Base-by-base conservation (phyloP, 495 filamentous ascomycete genomes). In the Neurospora sp. region DNA sequence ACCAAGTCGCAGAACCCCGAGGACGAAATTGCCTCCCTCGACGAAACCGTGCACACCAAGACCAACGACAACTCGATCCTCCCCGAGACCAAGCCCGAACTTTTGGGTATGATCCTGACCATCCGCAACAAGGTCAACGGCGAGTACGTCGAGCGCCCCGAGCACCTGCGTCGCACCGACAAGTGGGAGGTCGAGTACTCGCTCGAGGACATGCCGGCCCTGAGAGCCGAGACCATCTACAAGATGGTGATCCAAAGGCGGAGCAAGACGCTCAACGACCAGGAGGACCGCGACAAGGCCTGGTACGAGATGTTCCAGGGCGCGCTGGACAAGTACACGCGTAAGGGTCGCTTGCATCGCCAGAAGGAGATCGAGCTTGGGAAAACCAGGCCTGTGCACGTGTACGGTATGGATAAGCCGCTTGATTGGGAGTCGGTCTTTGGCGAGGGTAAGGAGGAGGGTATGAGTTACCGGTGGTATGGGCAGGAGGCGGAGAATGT, bases 181-280 rank as follows among this genome's bases (percentile, higher is more conserved):
- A 79, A 82, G 2, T 99, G 96, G 95, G 79, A 81, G 0, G 81
- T 98, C 45, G 89, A 97, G 71, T 97, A 97, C 80, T 84, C 87
- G 35, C 78, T 97, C 40, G 80, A 84, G 61, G 91, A 96, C 76
- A 78, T 87, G 4, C 5, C 71, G 0, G 27, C 70, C 0, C 69
- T 78, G 4, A 75, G 82, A 1, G 87, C 86, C 3, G 75, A 79
- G 35, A 79, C 35, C 0, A 76, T 89, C 39, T 94, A 92, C 75
- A 35, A 82, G 17, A 77, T 78, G 68, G 80, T 85, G 38, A 83
- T 86, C 72, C 70, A 71, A 2, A 85, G 92, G 2, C 88, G 92
- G 14, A 74, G 78, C 59, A 85, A 83, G 70, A 76, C 80, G 2
- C 78, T 83, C 22, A 35, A 71, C 70, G 53, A 73, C 39, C 74